Evolutionary conservation across 23 red algal genomes (phyloP), one percentile per base, ranked within the genome.

Genomic region (Gracilariopsis chorda): DNA sequence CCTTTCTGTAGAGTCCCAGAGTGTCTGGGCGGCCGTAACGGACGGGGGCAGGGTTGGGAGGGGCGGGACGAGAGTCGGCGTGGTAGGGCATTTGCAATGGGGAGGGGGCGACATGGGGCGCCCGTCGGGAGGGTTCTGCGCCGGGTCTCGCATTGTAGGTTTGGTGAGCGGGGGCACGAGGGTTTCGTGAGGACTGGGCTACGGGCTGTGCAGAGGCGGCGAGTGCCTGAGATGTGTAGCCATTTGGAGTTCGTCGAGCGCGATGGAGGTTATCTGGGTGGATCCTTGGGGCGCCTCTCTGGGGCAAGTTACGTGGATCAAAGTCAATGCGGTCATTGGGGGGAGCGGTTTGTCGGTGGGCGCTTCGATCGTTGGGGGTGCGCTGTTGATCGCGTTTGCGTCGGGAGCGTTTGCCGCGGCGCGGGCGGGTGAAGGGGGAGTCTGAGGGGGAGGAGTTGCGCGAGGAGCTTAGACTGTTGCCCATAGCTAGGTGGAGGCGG

Each of bases 1-100:
- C 93, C 73, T 88, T 95, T 33, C 86, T 39, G 7, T 62, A 53
- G 33, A 95, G 84, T 3, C 92, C 92, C 28, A 95, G 47, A 19
- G 41, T 77, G 20, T 86, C 92, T 44, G 91, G 91, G 25, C 71
- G 78, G 5, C 91, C 91, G 29, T 94, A 94, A 68, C 62, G 55
- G 25, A 84, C 45, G 17, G 76, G 76, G n/a, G 67, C 39, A 25
- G 42, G 67, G 14, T 23, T 73, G 32, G 67, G 33, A 11, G 37
- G 67, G 7, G 39, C 32, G 67, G 67, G 67, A 23, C 67, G 67
- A 25, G 42, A 45, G 13, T 73, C 67, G 9, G 67, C 42, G 17
- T 45, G n/a, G 19, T 73, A 73, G 6, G 67, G 67, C 24, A 28
- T 10, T 21, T 73, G 67, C 11, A 46, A 19, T n/a, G 67, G 36